phyloP scores from a whole-genome alignment of 352 stramenopile species.

The Globisporangium sylvaticum region DNA sequence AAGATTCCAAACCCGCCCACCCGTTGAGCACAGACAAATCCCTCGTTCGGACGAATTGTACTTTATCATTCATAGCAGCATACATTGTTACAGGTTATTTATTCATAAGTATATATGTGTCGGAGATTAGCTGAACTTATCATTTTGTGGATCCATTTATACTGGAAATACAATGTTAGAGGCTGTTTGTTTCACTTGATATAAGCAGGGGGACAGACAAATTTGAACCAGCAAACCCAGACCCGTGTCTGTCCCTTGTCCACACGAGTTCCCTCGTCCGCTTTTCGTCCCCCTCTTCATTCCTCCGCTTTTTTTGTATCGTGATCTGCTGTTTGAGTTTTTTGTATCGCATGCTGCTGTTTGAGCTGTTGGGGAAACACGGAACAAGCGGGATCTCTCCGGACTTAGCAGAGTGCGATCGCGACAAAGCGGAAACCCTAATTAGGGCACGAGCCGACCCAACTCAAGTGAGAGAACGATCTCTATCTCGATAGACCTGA shows the following conservation, averaged over 20 bases:
- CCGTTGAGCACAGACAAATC: too few species aligned
- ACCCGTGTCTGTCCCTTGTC: background rate
- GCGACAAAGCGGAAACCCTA: conserved; percentile 8
- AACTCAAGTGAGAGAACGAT: background rate
- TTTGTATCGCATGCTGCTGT: background rate
- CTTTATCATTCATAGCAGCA: too few species aligned
- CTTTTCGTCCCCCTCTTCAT: background rate
- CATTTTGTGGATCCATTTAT: background rate
- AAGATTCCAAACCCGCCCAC: background rate
- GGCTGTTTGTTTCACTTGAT: background rate
- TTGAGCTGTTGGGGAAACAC: background rate
- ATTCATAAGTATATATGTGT: background rate
- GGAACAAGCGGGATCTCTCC: background rate
- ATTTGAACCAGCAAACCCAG: background rate
- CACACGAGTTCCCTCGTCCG: background rate
- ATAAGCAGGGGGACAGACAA: background rate
- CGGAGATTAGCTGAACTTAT: background rate
- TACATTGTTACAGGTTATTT: background rate
- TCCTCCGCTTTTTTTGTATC: background rate
- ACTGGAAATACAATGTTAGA: background rate
- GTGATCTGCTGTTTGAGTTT: background rate
- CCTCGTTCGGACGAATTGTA: too few species aligned
- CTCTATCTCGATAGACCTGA: background rate
- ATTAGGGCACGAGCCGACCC: conserved; percentile 4
- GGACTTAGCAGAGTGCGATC: background rate